A percentile compares a stretch with the other conserved stretches of the same genome.
These are phyloP conservation scores for Calonectria crousiana DNA, from an alignment of 2,329 filamentous ascomycete genomes.

Conservation along the genomic window DNA sequence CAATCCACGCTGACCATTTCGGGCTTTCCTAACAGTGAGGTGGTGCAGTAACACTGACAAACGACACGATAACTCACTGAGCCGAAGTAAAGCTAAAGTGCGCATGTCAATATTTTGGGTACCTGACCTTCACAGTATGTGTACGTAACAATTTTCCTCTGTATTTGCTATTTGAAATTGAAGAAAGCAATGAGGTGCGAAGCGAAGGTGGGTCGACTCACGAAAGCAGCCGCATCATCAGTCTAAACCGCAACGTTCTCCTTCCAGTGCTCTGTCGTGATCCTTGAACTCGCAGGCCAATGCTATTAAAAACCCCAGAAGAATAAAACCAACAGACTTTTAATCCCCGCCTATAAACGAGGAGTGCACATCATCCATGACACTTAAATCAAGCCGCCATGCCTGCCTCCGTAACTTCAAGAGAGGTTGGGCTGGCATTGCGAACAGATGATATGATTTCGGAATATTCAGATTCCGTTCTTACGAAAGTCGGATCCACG, in stretches of 20 bases:
- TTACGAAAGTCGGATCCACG: neutral
- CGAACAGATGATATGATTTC: neutral
- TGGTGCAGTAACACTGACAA: neutral
- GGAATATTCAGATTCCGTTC: neutral
- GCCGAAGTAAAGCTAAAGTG: neutral
- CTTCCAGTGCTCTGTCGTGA: neutral
- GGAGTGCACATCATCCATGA: neutral
- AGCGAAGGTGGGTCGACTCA: neutral
- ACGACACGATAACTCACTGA: neutral
- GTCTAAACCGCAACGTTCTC: neutral
- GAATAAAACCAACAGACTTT: neutral
- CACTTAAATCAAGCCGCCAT: neutral
- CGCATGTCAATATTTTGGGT: neutral
- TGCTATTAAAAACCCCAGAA: neutral
- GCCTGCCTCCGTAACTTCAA: neutral
- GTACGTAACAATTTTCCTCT: neutral
- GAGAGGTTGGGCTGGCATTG: neutral
- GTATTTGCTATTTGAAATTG: too few relatives aligned
- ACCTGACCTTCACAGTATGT: neutral
- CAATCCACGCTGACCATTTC: neutral
- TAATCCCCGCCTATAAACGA: neutral
- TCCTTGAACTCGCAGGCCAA: neutral
- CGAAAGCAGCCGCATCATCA: neutral
- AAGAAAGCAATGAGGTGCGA: too few relatives aligned
- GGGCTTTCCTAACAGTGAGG: neutral